Evolutionary conservation across 371 early-diverging fungal species (phyloP).

Genomic region (Apophysomyces elegans): DNA sequence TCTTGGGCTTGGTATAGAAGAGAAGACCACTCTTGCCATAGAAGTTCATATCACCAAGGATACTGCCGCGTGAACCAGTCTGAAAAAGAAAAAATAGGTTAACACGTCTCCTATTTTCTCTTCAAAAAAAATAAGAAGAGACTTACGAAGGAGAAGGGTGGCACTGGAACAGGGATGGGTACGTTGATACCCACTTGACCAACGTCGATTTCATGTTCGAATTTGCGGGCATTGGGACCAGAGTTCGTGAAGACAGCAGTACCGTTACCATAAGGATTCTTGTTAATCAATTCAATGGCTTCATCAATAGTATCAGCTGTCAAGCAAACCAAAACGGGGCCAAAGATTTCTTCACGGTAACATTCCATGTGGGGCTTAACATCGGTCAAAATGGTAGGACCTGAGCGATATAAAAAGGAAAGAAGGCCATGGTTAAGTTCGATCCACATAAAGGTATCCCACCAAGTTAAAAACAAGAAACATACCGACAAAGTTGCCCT

Average conservation of each 20-base stretch:
- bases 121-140: neutral
- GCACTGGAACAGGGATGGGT: conserved; percentile 97
- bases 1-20: conserved; percentile 95
- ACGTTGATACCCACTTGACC: conserved; percentile 94
- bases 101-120: neutral
- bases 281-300: conserved; percentile 90
- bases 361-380: conserved; percentile 89
- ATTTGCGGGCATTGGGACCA: conserved; percentile 89
- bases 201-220: conserved; percentile 88
- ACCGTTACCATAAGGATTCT: conserved; percentile 95
- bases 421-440: neutral
- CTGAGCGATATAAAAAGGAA: conserved; percentile 35
- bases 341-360: conserved; percentile 97
- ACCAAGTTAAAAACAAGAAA: neutral
- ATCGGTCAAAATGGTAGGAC: conserved; percentile 87
- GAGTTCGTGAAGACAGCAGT: conserved; percentile 95
- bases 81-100: conserved; percentile 14
- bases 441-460: no score
- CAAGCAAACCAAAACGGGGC: conserved; percentile 89
- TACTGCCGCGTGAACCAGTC: conserved; percentile 94
- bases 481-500: conserved; percentile 90
- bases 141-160: conserved; percentile 90
- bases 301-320: conserved; percentile 89
- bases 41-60: conserved; percentile 96
- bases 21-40: conserved; percentile 81